These are phyloP conservation scores for Periconia sp. DNA, from an alignment of 2,329 filamentous ascomycete species.

Conservation along the genomic window DNA sequence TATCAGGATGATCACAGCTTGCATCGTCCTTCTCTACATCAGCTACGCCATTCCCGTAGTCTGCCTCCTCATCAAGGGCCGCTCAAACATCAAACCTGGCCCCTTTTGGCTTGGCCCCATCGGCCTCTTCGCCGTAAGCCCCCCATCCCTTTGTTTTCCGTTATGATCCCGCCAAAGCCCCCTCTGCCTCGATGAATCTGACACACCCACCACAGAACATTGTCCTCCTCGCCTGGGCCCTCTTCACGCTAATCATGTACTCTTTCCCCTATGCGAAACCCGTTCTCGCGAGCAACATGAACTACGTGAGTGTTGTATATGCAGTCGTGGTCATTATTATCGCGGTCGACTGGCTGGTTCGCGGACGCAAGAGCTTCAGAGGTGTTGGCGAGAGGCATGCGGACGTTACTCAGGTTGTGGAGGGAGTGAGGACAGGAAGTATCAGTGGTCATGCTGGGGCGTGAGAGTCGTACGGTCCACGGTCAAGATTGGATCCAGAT, in stretches of 20 bases:
- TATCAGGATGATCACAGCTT: conserved; percentile 50
- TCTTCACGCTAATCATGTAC: conserved; percentile 59
- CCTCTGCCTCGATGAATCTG: too few species aligned
- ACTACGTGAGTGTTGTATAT: conserved; percentile 33
- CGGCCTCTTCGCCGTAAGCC: conserved; percentile 25
- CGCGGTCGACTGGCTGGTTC: conserved; percentile 33
- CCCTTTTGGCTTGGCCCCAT: conserved; percentile 57
- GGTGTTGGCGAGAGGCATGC: conserved; percentile 33
- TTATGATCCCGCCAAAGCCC: too few species aligned
- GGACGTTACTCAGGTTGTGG: conserved; percentile 26
- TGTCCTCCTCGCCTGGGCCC: conserved; percentile 54
- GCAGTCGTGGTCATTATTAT: conserved; percentile 36
- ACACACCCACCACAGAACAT: too few species aligned
- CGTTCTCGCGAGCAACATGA: conserved; percentile 39
- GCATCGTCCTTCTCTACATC: conserved; percentile 48
- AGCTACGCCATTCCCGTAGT: conserved; percentile 51
- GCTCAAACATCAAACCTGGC: conserved; percentile 50
- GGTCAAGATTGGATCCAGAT: too few species aligned
- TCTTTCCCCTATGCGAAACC: conserved; percentile 41
- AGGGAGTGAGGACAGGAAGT: conserved; percentile 6
- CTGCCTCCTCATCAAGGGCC: conserved; percentile 53
- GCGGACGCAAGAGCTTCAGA: conserved; percentile 38
- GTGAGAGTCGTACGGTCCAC: too few species aligned
- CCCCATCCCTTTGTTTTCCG: too few species aligned
- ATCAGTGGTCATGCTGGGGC: too few species aligned